Base-by-base conservation (phyloP, 345 rosid genomes). In the Gossypium arboreum region DNA sequence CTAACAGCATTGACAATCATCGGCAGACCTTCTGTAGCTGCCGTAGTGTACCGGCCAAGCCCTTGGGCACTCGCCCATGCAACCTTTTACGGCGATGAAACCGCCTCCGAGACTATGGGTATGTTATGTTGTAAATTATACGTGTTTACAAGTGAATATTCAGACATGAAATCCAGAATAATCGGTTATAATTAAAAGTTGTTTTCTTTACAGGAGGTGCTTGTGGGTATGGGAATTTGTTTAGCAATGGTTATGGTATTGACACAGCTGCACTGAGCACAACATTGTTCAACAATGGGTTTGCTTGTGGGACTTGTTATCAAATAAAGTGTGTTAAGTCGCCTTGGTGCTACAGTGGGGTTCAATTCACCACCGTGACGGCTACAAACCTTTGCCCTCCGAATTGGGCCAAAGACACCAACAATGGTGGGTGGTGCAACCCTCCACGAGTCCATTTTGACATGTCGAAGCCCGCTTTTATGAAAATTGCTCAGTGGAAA, bases 371-470 rank as follows among this genome's bases (percentile, higher is more conserved):
- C 18, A 87, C 89, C 0, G 87, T 94, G 59, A 91, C 98, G 3
- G 93, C 93, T 0, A 91, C 98, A 58, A 93, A 91, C 76, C 80
- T 91, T 17, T 90, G 94, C 84, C 98, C 98, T 3, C 98, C 98
- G 3, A 91, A 90, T 58, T 93, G 84, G 85, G 75, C 84, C 1
- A 16, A 88, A 79, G 77, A 80, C 75, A 85, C 94, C 20, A 84
- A 91, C 71, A 81, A 79, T 27, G 98, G 94, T 8, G 97, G 98
- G 29, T 91, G 98, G 97, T 93, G 97, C 84, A 90, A 93, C 81
- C 97, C 98, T 3, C 97, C 98, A 57, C 86, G 90, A 1, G 83
- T 68, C 76, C 98, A 93, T 75, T 90, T 93, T 25, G 97, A 93
- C 86, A 78, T 93, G 88, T 72, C 97, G 67, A 93, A 89, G 81